These are phyloP conservation scores for Calonectria pseudoturangicola DNA, from an alignment of 2,329 filamentous ascomycete species.

Conservation along the genomic window DNA sequence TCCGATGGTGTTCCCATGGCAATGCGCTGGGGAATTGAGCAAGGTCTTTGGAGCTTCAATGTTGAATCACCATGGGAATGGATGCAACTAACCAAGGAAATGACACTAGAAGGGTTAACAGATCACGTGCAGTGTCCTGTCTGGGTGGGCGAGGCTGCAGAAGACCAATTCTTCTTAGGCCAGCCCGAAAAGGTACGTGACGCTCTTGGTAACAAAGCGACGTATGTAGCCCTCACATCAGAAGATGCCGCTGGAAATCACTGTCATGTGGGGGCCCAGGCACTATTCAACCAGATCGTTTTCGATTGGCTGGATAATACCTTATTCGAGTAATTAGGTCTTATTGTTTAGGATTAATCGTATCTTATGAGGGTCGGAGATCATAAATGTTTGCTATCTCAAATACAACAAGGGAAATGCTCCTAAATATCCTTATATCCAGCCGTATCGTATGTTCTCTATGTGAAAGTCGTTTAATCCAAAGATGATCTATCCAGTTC, in stretches of 20 bases:
- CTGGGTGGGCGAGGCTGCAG: constrained; percentile 51
- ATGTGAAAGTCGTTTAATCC: background rate
- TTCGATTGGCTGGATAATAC: constrained; percentile 46
- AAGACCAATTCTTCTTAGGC: constrained; percentile 46
- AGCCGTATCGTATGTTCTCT: background rate
- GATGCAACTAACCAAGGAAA: constrained; percentile 40
- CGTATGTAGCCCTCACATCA: constrained; percentile 32
- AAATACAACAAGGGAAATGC: background rate
- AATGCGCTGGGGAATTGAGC: constrained; percentile 51
- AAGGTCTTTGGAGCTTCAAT: constrained; percentile 55
- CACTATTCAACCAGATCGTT: constrained; percentile 42
- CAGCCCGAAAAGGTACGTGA: constrained; percentile 40
- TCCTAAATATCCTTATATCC: background rate
- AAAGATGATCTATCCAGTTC: background rate
- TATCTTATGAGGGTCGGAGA: background rate
- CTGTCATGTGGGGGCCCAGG: constrained; percentile 44
- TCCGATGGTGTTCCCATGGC: constrained; percentile 36
- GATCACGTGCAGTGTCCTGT: constrained; percentile 49
- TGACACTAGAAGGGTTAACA: constrained; percentile 43
- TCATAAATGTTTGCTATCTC: background rate
- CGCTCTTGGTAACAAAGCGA: constrained; percentile 38
- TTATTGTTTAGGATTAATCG: background rate
- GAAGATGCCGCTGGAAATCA: constrained; percentile 44
- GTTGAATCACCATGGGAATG: constrained; percentile 50
- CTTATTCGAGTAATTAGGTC: background rate